These are phyloP conservation scores for Trichoderma atrobrunneum DNA, from an alignment of 2,329 filamentous ascomycete species.

Conservation along the genomic window DNA sequence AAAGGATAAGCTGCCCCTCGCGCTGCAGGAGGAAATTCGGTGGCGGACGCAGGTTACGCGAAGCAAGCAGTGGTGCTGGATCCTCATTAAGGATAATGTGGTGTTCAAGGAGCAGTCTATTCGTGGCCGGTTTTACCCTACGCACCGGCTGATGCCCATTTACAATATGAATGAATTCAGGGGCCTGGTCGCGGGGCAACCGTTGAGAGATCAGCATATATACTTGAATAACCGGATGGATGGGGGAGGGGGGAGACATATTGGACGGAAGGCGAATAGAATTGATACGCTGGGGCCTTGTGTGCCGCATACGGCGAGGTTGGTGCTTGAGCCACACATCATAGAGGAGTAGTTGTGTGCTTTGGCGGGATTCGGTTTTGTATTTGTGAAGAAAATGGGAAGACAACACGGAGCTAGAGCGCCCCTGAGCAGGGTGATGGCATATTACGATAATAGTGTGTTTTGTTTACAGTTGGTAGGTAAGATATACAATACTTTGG, in stretches of 20 bases:
- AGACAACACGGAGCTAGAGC: background rate
- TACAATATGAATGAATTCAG: slow-evolving; percentile 42
- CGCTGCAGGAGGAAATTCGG: slow-evolving; percentile 39
- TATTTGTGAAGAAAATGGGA: background rate
- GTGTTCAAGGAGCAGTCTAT: slow-evolving; percentile 48
- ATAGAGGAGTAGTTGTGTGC: slow-evolving; percentile 30
- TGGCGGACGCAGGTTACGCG: slow-evolving; percentile 39
- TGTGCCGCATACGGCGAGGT: slow-evolving; percentile 36
- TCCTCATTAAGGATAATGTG: slow-evolving; percentile 45
- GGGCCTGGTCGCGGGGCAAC: slow-evolving; percentile 36
- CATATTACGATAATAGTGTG: background rate
- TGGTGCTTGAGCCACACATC: slow-evolving; percentile 38
- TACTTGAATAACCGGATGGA: slow-evolving; percentile 54
- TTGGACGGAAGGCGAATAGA: slow-evolving; percentile 42
- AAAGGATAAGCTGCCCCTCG: slow-evolving; percentile 41
- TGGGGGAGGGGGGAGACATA: slow-evolving; percentile 37
- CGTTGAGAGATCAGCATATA: slow-evolving; percentile 44
- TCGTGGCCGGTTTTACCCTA: slow-evolving; percentile 58
- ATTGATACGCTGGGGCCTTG: slow-evolving; percentile 44
- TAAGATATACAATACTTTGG: background rate
- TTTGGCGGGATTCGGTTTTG: background rate
- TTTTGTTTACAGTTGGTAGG: background rate
- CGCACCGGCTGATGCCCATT: slow-evolving; percentile 50
- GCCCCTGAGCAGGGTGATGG: background rate
- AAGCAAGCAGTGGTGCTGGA: slow-evolving; percentile 37